These are phyloP conservation scores for Gossypium arboreum DNA, from an alignment of 345 rosid species.

Conservation along the genomic window DNA sequence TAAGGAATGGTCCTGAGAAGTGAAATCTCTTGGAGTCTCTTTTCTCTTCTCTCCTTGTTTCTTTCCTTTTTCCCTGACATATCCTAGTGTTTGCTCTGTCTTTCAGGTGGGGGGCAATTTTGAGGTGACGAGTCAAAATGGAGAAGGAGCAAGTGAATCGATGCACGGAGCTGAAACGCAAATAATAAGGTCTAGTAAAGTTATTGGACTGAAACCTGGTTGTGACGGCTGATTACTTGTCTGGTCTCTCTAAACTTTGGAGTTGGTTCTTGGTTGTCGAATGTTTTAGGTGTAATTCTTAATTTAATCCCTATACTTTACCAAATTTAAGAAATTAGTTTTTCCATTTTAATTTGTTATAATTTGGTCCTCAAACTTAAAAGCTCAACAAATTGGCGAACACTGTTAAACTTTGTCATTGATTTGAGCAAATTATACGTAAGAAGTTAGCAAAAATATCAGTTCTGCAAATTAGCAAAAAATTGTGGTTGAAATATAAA, in stretches of 20 bases:
- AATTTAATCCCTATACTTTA: background rate
- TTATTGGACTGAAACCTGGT: background rate
- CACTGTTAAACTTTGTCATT: too few relatives aligned
- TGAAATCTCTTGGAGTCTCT: conserved; percentile 72
- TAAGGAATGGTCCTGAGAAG: conserved; percentile 89
- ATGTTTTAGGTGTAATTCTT: background rate
- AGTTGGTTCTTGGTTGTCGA: background rate
- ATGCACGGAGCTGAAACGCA: too few relatives aligned
- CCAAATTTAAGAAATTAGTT: background rate
- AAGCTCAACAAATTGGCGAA: too few relatives aligned
- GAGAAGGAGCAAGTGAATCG: too few relatives aligned
- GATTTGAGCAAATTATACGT: too few relatives aligned
- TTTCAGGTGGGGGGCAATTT: background rate
- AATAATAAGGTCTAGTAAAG: too few relatives aligned
- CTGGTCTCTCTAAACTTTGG: background rate
- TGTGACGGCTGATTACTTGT: background rate
- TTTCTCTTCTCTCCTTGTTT: conserved; percentile 69
- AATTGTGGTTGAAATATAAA: too few relatives aligned
- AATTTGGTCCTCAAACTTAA: too few relatives aligned
- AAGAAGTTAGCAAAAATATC: too few relatives aligned
- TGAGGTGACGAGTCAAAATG: too few relatives aligned
- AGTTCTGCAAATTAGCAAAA: too few relatives aligned
- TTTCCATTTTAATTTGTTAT: too few relatives aligned
- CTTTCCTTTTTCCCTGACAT: conserved; percentile 57
- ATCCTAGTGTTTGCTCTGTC: background rate